Evolutionary conservation across 257 asterid genomes (phyloP).

Genomic region (Jasminum sambac): DNA sequence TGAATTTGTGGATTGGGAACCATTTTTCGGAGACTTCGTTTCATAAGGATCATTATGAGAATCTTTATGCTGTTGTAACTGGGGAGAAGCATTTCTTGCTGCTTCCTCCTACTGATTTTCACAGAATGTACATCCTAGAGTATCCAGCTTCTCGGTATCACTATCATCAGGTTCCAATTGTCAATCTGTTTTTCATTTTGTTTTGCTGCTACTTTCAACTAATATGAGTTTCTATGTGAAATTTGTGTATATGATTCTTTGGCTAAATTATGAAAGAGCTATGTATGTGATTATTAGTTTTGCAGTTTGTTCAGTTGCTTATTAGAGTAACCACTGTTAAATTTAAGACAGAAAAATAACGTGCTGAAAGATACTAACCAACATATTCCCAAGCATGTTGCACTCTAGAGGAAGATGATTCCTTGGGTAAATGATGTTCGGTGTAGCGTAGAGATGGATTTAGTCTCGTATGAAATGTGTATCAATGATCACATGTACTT

Average conservation of each 20-base stretch:
- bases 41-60: constrained; percentile 91
- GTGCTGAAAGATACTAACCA: too few relatives aligned
- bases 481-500: too few relatives aligned
- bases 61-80: constrained; percentile 70
- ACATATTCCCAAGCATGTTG: too few relatives aligned
- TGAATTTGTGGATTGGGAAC: constrained; percentile 87
- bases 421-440: too few relatives aligned
- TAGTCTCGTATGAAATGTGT: too few relatives aligned
- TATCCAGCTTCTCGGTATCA: constrained; percentile 69
- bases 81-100: constrained; percentile 82
- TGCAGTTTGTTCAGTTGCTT: constrained; percentile 3
- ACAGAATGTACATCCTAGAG: constrained; percentile 72
- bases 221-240: too few relatives aligned
- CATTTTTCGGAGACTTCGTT: constrained; percentile 67
- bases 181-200: neutral
- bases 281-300: neutral
- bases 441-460: too few relatives aligned
- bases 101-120: constrained; percentile 88
- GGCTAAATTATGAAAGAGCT: too few relatives aligned
- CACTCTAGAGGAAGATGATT: too few relatives aligned
- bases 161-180: constrained; percentile 50
- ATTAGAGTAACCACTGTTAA: neutral
- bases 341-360: too few relatives aligned
- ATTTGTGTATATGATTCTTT: too few relatives aligned
- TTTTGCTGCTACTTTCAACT: neutral